phyloP scores from a whole-genome alignment of 495 filamentous ascomycete species.

The Xylona heveae region DNA sequence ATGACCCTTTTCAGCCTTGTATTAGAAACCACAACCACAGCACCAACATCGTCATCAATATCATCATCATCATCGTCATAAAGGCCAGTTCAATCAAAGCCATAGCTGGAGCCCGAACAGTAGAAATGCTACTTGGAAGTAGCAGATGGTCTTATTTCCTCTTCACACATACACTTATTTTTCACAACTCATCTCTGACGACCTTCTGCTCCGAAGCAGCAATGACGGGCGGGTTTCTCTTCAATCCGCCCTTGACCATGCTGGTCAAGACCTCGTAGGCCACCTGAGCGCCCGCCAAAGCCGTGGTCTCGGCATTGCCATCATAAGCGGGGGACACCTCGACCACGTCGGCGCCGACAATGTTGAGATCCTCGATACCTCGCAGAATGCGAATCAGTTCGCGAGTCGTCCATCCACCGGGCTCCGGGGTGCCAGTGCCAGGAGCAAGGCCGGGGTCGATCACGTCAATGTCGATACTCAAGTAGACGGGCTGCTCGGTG shows the following conservation, averaged over 20 bases:
- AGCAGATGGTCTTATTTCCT: no score
- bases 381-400: slow-evolving; percentile 27
- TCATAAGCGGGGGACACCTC: slow-evolving; percentile 33
- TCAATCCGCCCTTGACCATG: slow-evolving; percentile 19
- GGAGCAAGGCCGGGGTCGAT: slow-evolving; percentile 30
- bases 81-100: no score
- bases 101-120: no score
- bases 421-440: slow-evolving; percentile 29
- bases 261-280: slow-evolving; percentile 20
- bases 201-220: slow-evolving; percentile 3
- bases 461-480: slow-evolving; percentile 29
- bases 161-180: no score
- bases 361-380: slow-evolving; percentile 22
- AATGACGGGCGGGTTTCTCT: slow-evolving; percentile 10
- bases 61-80: no score
- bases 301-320: slow-evolving; percentile 22
- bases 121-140: no score
- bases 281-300: slow-evolving; percentile 26
- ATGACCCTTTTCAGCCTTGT: no score
- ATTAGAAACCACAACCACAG: no score
- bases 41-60: no score
- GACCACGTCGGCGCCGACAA: slow-evolving; percentile 30
- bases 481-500: slow-evolving; percentile 18
- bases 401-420: slow-evolving; percentile 28
- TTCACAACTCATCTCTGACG: slow-evolving; percentile 15